Evolutionary conservation across 208 protist species (phyloP), one percentile per base, ranked within the genome.

Genomic region (Trypanosoma rangeli): DNA sequence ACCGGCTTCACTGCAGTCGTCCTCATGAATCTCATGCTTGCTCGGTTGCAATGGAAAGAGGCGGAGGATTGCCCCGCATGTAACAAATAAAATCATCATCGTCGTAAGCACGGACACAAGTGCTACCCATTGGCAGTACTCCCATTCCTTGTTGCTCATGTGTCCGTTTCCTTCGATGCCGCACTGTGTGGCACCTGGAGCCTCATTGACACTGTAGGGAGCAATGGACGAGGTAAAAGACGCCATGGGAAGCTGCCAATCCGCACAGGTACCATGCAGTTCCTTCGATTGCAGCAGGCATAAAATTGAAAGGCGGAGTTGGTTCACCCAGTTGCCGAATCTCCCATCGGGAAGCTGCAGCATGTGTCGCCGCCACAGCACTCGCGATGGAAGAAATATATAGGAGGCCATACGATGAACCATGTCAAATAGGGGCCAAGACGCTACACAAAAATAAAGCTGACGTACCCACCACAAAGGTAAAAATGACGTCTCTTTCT

Each of bases 341-440:
- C 24, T 46, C 13, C 67, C 62, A 48, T 61, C 4, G 20, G 59
- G 55, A 10, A 93, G 62, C 9, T 84, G 87, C 18, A 93, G 70
- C 71, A 93, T 60, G 9, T 68, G 64, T 24, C 70, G 73, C 0
- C 87, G 82, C 52, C 66, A 78, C 5, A 93, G 75, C 71, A 85
- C 81, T 31, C 73, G 65, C 0, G 76, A 62, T 0, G 82, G 68
- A 5, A 93, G 73, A 22, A 83, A 50, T 12, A 80, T 8, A 57
- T 87, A 90, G 48, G 78, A 73, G 57, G 66, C 78, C 5, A 73
- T 66, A 44, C 78, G 75, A 53, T 87, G 60, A 26, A 90, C 74
- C 5, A 72, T 48, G 62, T 90, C 79, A 59, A 83, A 79, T 1
- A 85, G 15, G 1, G 72, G 29, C 68, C 83, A 84, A 1, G 79